These are phyloP conservation scores for Neurospora terricola DNA, from an alignment of 495 filamentous ascomycete genomes.

Conservation along the genomic window DNA sequence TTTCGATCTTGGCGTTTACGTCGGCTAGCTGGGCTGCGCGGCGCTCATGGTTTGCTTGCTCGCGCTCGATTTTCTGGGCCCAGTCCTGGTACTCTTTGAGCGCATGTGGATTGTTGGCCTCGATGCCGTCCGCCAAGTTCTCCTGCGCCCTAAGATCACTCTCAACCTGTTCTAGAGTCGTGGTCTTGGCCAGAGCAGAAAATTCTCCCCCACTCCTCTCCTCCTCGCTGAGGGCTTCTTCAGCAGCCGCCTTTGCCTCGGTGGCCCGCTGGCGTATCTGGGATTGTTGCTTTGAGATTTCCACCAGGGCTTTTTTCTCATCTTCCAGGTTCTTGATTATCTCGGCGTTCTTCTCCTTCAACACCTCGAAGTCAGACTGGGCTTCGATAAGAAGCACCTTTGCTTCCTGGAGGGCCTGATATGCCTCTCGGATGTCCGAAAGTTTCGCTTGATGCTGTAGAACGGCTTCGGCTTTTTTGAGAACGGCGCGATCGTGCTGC, in stretches of 20 bases:
- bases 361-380: constrained; percentile 57
- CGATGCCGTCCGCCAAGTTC: constrained; percentile 66
- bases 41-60: constrained; percentile 28
- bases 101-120: constrained; percentile 67
- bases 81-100: constrained; percentile 72
- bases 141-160: constrained; percentile 64
- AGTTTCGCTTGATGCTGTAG: constrained; percentile 52
- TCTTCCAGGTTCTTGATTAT: constrained; percentile 44
- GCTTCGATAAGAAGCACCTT: constrained; percentile 69
- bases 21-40: constrained; percentile 44
- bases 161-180: constrained; percentile 53
- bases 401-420: constrained; percentile 55
- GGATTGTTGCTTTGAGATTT: constrained; percentile 10
- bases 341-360: constrained; percentile 52
- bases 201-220: constrained; percentile 21
- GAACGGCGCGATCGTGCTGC: constrained; percentile 43
- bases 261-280: constrained; percentile 21
- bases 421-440: constrained; percentile 43
- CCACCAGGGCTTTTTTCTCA: constrained; percentile 14
- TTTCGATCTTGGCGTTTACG: constrained; percentile 44
- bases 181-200: constrained; percentile 23
- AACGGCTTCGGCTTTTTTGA: constrained; percentile 53
- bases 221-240: constrained; percentile 24
- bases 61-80: constrained; percentile 36
- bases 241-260: constrained; percentile 14